A percentile compares a stretch with the other conserved stretches of the same genome.
phyloP scores from a whole-genome alignment of 1,139 yeast species.

The Debaryomycetaceae sp. region DNA sequence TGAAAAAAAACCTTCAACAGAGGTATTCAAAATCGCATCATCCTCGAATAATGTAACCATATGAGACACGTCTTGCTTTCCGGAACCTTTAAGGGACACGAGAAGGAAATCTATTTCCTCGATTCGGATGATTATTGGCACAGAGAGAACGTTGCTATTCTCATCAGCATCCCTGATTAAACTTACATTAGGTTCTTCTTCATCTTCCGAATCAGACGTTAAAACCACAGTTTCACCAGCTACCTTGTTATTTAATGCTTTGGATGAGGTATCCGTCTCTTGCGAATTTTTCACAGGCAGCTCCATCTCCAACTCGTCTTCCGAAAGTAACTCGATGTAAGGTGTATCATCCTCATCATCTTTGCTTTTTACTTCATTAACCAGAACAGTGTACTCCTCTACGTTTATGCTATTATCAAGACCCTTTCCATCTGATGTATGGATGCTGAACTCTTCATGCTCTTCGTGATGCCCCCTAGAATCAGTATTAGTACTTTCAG shows the following conservation, averaged over 20 bases:
- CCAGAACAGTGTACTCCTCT: background rate
- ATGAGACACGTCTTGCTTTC: slow-evolving; percentile 11
- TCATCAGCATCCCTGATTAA: background rate
- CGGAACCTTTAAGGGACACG: slow-evolving; percentile 15
- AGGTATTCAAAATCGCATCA: slow-evolving; percentile 10
- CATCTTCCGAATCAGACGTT: background rate
- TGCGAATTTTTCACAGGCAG: background rate
- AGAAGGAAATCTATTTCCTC: slow-evolving; percentile 24
- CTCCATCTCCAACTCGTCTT: background rate
- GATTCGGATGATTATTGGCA: slow-evolving; percentile 5
- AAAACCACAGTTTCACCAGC: background rate
- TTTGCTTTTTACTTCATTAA: background rate
- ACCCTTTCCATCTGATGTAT: background rate
- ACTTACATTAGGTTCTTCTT: background rate
- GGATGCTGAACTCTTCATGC: background rate
- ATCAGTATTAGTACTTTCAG: background rate
- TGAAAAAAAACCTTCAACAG: slow-evolving; percentile 25
- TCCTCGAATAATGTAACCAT: slow-evolving; percentile 24
- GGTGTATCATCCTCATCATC: background rate
- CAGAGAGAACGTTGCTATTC: background rate
- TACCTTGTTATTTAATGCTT: background rate
- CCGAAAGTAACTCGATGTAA: background rate
- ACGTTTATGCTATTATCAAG: no score
- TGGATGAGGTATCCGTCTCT: background rate
- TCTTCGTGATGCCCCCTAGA: background rate